Percentiles rank a stretch among this genome's conserved stretches.
phyloP scores from a whole-genome alignment of 352 stramenopile genomes.

The Phytophthora capsici region DNA sequence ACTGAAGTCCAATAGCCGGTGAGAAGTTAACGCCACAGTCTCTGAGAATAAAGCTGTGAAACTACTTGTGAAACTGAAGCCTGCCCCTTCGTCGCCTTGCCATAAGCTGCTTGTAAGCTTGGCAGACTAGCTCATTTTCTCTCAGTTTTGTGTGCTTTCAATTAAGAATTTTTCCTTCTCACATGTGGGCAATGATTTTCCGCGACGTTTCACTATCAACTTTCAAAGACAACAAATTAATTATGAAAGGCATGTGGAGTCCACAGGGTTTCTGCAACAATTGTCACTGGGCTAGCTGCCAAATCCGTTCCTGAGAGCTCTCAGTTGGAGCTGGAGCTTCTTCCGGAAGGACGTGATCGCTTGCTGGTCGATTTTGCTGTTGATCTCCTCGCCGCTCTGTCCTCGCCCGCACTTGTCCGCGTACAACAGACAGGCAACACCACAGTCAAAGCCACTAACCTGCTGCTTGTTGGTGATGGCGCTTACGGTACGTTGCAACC shows the following conservation, averaged over 20 bases:
- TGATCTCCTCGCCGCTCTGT: conserved; percentile 64
- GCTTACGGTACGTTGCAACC: conserved; percentile 63
- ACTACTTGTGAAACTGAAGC: conserved; percentile 34
- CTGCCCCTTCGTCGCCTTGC: conserved; percentile 17
- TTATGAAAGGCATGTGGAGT: conserved; percentile 15
- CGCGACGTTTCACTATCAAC: conserved; percentile 37
- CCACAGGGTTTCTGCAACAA: no score
- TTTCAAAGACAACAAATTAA: conserved; percentile 22
- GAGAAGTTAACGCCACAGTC: background rate
- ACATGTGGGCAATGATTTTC: no score
- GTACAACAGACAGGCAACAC: conserved; percentile 88
- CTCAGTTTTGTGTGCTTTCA: no score
- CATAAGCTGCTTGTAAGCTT: no score
- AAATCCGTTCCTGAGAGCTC: conserved; percentile 7
- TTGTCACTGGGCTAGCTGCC: no score
- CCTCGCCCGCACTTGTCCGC: conserved; percentile 84
- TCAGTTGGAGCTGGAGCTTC: conserved; percentile 49
- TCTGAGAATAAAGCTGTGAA: conserved; percentile 31
- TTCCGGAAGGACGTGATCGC: conserved; percentile 79
- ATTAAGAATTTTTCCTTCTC: no score
- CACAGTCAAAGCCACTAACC: conserved; percentile 90
- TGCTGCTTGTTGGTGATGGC: conserved; percentile 88
- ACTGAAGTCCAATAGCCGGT: conserved; percentile 11
- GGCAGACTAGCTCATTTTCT: no score
- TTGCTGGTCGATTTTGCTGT: conserved; percentile 62